Evolutionary conservation across 352 stramenopile species (phyloP).

Genomic region (Phytophthora pistaciae): DNA sequence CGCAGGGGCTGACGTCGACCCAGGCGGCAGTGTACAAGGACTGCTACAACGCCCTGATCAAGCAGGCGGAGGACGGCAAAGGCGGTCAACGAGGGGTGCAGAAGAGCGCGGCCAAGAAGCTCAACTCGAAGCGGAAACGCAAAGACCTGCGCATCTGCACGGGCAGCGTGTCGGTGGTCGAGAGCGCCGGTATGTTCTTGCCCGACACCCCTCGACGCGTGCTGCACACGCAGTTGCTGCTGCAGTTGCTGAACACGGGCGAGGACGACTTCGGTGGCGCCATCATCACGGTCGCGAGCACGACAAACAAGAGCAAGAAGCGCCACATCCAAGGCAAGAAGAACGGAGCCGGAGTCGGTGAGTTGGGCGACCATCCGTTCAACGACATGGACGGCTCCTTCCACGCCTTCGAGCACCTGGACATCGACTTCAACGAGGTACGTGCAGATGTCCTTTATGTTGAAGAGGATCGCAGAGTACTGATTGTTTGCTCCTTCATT

Average conservation of each 20-base stretch:
- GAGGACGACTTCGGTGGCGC: constrained; percentile 49
- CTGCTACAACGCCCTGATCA: constrained; percentile 78
- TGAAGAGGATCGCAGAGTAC: not conserved
- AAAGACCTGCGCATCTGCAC: constrained; percentile 89
- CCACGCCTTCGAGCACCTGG: constrained; percentile 84
- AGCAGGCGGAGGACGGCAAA: constrained; percentile 58
- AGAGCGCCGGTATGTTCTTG: constrained; percentile 78
- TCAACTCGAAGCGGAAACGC: constrained; percentile 79
- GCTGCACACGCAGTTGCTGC: constrained; percentile 80
- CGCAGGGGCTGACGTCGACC: constrained; percentile 62
- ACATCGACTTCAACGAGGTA: constrained; percentile 90
- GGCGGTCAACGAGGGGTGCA: constrained; percentile 13
- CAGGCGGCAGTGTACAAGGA: constrained; percentile 78
- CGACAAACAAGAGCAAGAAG: constrained; percentile 74
- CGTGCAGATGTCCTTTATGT: not conserved
- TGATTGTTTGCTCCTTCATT: constrained; percentile 12
- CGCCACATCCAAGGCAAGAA: constrained; percentile 43
- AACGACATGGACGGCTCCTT: constrained; percentile 73
- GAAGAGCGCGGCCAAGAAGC: constrained; percentile 60
- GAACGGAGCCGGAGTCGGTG: constrained; percentile 15
- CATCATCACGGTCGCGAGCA: constrained; percentile 36
- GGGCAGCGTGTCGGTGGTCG: constrained; percentile 29
- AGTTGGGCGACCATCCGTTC: constrained; percentile 40
- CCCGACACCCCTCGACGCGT: constrained; percentile 78
- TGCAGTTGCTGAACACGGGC: constrained; percentile 75